Evolutionary conservation across 2,329 filamentous ascomycete genomes (phyloP), one percentile per base, ranked within the genome.

Genomic region (Chaetomium sp.): DNA sequence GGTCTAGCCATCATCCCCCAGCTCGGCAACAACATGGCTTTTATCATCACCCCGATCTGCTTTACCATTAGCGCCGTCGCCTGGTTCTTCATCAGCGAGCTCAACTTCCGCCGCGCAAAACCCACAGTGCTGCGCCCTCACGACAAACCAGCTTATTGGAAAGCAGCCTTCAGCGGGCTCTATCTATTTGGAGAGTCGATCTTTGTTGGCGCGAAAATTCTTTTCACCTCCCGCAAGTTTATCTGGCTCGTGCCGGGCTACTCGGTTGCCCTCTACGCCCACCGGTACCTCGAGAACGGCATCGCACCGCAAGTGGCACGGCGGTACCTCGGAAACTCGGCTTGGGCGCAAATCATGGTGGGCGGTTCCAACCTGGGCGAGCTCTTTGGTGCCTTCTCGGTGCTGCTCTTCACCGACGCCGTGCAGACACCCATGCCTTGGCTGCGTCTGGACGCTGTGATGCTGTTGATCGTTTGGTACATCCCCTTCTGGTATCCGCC

Each of bases 281-380:
- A 83, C 67, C 75, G 81, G 25, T 83, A 82, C 65, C 77, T 83
- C 50, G 81, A 83, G 70, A 82, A 82, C 66, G 78, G 77, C 25
- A 77, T 83, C 47, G 78, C 78, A 0, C 80, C 80, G 0, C 76
- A 78, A 35, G 73, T 83, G 21, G 81, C 81, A 10, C 74, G 77
- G 33, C 77, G 80, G 33, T 82, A 82, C 65, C 73, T 83, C 16
- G 79, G 78, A 3, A 76, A 82, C 62, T 78, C 80, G 1, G 79
- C 80, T 7, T 83, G 80, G 79, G 76, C 77, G 4, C 80, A 83
- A 69, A 80, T 83, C 66, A 80, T 83, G 66, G 79, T 82, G 27
- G 80, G 80, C 42, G 81, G 81, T 5, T 82, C 79, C 9, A 83
- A 83, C 69, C 75, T 82, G 57, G 81, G 81, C 55, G 81, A 83